phyloP scores from a whole-genome alignment of 1,284 basidiomycete genomes.

The Ganoderma multipileum region DNA sequence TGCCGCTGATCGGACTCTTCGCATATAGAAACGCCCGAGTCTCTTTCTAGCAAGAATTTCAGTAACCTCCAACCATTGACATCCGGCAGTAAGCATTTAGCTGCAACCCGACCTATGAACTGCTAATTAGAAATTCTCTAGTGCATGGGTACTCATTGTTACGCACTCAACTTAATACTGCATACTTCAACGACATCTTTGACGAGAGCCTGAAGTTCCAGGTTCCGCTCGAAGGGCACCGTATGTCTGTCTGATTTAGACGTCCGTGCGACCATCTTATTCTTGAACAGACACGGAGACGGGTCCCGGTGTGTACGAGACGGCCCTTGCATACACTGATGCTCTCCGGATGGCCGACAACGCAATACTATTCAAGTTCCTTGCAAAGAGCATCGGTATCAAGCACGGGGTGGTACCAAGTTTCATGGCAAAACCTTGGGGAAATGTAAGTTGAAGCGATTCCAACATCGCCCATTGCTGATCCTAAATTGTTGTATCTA shows the following conservation, averaged over 20 bases:
- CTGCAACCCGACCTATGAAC: not conserved
- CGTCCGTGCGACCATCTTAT: not conserved
- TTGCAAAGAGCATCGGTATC: conserved; percentile 93
- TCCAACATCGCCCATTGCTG: not conserved
- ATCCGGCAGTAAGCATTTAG: conserved; percentile 72
- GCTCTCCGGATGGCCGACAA: conserved; percentile 93
- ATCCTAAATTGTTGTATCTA: conserved; percentile 39
- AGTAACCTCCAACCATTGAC: conserved; percentile 81
- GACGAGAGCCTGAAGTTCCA: conserved; percentile 79
- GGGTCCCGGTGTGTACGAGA: conserved; percentile 93
- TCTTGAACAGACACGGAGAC: conserved; percentile 86
- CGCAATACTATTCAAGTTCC: conserved; percentile 91
- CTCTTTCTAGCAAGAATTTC: conserved; percentile 82
- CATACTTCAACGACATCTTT: conserved; percentile 91
- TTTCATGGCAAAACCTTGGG: conserved; percentile 99
- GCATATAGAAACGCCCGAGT: conserved; percentile 76
- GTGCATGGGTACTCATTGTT: conserved; percentile 96
- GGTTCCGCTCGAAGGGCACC: conserved; percentile 90
- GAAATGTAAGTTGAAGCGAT: conserved; percentile 62
- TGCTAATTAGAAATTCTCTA: conserved; percentile 39
- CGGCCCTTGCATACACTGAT: conserved; percentile 90
- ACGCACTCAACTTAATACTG: conserved; percentile 86
- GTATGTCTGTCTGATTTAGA: conserved; percentile 52
- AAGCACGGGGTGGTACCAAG: conserved; percentile 89
- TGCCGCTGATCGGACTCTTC: not conserved